Evolutionary conservation across 2,329 filamentous ascomycete species (phyloP), one percentile per base, ranked within the genome.

Genomic region (Cladosporium sp.): DNA sequence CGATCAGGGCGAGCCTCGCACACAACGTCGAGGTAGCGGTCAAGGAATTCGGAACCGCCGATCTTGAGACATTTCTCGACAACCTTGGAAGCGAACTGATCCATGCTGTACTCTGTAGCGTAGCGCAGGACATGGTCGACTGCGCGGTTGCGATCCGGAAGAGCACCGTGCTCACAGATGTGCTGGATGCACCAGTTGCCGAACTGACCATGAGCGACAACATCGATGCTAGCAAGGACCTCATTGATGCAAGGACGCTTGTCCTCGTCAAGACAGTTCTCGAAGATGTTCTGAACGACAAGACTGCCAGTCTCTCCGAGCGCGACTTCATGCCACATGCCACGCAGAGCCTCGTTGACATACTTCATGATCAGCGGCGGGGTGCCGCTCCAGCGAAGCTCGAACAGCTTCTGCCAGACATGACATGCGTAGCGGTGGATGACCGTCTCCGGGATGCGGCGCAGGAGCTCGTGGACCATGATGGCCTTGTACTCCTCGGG

Each of bases 151-250:
- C 94, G 93, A 79, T 99, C 96, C 49, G 90, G 89, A 35, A 93
- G 91, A 65, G 90, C 90, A 60, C 96, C 94, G 76, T 99, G 95
- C 79, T 99, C 95, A 79, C 95, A 99, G 73, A 99, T 93, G 80
- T 99, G 95, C 80, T 99, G 95, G 74, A 99, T 98, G 81, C 95
- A 99, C 95, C 95, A 99, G 78, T 99, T 99, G 65, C 95, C 95
- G 76, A 99, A 99, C 77, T 99, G 95, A 29, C 95, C 95, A 77
- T 97, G 94, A 66, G 95, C 91, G 74, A 99, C 93, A 68, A 97
- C 91, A 79, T 99, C 93, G 72, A 99, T 97, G 77, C 95, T 97
- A 67, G 87, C 87, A 65, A 99, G 87, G 46, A 99, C 95, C 78
- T 99, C 95, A 78, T 97, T 93, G 75, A 99, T 96, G 75, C 95